Conservation (phyloP, 805 yeast genomes). For the Kregervanrija pseudodelftensis region DNA sequence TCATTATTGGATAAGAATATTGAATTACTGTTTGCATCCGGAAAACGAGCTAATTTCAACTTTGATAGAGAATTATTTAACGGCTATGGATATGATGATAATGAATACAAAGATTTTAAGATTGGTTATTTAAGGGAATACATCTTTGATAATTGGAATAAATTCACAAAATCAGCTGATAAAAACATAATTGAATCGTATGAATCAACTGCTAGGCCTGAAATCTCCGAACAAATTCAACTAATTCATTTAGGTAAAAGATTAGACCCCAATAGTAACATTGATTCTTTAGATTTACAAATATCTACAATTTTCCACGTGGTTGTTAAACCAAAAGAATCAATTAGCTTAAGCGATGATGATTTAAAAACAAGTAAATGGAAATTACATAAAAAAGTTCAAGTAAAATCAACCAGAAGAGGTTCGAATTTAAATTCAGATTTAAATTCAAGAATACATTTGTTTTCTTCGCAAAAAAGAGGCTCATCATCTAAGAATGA, state of each 20-base stretch:
- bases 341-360: no score
- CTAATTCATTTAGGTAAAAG: constrained; percentile 25
- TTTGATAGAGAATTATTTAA: constrained; percentile 10
- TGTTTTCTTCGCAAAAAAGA: no score
- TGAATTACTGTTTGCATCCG: constrained; percentile 18
- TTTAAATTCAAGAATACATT: no score
- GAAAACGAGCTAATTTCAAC: constrained; percentile 14
- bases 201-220: constrained; percentile 10
- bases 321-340: constrained; percentile 16
- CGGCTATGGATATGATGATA: constrained; percentile 7
- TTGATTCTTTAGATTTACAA: constrained; percentile 17
- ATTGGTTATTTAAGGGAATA: constrained; percentile 25
- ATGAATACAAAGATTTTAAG: constrained; percentile 10
- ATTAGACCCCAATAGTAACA: constrained; percentile 19
- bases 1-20: constrained; percentile 8
- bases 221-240: constrained; percentile 23
- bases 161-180: constrained; percentile 5
- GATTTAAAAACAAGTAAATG: no score
- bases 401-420: constrained; percentile 8
- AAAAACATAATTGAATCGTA: constrained; percentile 9
- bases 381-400: no score
- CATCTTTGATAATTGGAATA: constrained; percentile 21
- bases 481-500: no score
- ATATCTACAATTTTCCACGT: constrained; percentile 24
- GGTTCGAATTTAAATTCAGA: constrained; percentile 17